Conservation (phyloP, 2,329 filamentous ascomycete genomes). For the Hypocrella siamensis region DNA sequence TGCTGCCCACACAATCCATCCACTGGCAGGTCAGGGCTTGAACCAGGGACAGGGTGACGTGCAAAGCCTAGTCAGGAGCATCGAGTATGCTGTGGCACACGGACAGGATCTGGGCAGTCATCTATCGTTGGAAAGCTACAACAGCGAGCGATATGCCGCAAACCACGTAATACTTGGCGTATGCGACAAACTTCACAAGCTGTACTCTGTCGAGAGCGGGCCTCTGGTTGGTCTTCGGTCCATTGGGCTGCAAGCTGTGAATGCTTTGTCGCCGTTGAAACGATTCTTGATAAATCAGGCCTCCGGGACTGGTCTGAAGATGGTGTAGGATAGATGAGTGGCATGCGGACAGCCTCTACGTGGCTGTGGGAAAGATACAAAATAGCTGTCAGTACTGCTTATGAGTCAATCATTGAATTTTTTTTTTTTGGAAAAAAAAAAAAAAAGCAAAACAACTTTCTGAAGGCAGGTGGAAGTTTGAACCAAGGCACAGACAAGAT, state of each 20-base stretch:
- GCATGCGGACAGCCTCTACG: background rate
- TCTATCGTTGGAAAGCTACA: constrained; percentile 69
- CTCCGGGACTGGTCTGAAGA: constrained; percentile 35
- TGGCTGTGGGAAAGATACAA: constrained; percentile 5
- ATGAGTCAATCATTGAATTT: no score
- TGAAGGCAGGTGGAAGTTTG: no score
- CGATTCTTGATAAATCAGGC: constrained; percentile 70
- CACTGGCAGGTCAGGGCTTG: constrained; percentile 82
- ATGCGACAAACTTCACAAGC: constrained; percentile 80
- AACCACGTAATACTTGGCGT: constrained; percentile 70
- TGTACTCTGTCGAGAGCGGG: constrained; percentile 69
- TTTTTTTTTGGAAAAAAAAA: no score
- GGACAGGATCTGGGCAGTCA: constrained; percentile 76
- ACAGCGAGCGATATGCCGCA: constrained; percentile 61
- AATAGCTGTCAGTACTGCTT: no score
- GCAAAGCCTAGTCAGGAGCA: constrained; percentile 56
- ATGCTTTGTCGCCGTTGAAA: constrained; percentile 63
- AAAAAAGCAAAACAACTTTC: no score
- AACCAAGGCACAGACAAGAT: no score
- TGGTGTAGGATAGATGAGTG: constrained; percentile 13
- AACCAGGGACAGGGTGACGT: constrained; percentile 90
- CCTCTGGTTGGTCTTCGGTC: constrained; percentile 70
- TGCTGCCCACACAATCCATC: constrained; percentile 88
- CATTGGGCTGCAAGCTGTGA: constrained; percentile 59
- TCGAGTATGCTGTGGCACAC: constrained; percentile 62